Evolutionary conservation across 1,284 basidiomycete genomes (phyloP), one percentile per base, ranked within the genome.

Genomic region (Leccinum proliferum): DNA sequence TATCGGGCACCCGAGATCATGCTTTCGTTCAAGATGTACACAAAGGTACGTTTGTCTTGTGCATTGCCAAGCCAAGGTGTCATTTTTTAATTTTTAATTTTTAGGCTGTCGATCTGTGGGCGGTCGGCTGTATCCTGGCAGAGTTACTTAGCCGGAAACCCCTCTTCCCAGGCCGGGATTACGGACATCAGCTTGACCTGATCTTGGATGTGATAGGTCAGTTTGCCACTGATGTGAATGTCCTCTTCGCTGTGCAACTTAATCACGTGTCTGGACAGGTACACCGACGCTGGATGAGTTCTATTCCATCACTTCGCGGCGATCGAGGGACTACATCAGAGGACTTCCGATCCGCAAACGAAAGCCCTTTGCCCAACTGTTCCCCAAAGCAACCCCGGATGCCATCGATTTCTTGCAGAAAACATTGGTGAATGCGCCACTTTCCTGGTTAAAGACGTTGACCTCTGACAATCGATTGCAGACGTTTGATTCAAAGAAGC

Each of bases 1-100:
- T 93, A 92, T 73, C 82, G 90, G 62, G 91, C 91, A 6, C 90
- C 90, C 0, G 92, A 94, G 77, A 94, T 94, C 73, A 94, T 94
- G 92, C 79, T 94, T 63, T 89, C 87, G 59, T 94, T 94, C 78
- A 92, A 92, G 73, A 92, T 92, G 82, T 93, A 91, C 75, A 86
- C 85, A 55, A 86, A 87, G 78, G 84, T 82, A 62, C 21, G 69
- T 11, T 63, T 63, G 53, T 25, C 48, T 34, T 67, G 5, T 50
- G 10, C 55, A 35, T 29, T 56, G 2, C 59, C 60, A 32, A 60
- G 60, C 48, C 37, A 39, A 39, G 9, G 56, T 63, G 62, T 46
- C 25, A 50, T 21, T 21, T 21, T 21, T 21, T 21, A 21, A 21
- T 21, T 12, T 52, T 18, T 18, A 29, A 6, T 29, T 29, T 29